Percentiles rank a stretch among this genome's conserved stretches.
Conservation (phyloP, 2,329 filamentous ascomycete species). For the Rhynchosporium secalis region DNA sequence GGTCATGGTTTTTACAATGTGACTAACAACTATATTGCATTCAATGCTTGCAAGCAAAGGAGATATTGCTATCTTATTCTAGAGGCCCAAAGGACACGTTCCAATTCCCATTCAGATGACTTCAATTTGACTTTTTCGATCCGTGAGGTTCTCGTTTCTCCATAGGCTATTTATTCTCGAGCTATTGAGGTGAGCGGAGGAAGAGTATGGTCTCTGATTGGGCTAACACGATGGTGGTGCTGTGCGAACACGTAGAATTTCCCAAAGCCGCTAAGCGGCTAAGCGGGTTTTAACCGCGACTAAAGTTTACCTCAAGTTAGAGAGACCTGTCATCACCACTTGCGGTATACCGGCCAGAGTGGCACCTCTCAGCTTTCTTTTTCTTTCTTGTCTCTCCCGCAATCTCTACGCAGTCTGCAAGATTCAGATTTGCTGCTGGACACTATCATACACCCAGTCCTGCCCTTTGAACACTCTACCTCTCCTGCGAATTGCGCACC, state of each 20-base stretch:
- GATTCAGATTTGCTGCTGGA: not conserved
- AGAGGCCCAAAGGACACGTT: not conserved
- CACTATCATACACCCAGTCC: not conserved
- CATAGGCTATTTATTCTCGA: not conserved
- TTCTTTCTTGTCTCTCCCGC: conserved; percentile 20
- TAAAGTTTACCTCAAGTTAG: not conserved
- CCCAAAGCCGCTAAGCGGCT: conserved; percentile 8
- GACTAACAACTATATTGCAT: not conserved
- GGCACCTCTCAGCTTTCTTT: conserved; percentile 19
- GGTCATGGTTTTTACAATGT: conserved; percentile 4
- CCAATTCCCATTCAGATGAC: not conserved
- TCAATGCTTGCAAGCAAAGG: not conserved
- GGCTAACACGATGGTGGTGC: conserved; percentile 11
- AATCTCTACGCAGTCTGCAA: conserved; percentile 3
- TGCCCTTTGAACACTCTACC: not conserved
- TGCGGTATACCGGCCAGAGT: conserved; percentile 20
- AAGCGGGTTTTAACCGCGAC: conserved; percentile 1
- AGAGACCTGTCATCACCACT: not conserved
- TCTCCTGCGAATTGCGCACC: conserved; percentile 11
- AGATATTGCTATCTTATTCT: not conserved
- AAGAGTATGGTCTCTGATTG: not conserved
- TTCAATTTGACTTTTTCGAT: not conserved
- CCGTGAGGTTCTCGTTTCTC: conserved; percentile 6
- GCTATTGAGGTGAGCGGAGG: not conserved
- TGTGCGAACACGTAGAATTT: not conserved